Conservation (phyloP, 2,329 filamentous ascomycete species). For the Magnaporthales sp. region DNA sequence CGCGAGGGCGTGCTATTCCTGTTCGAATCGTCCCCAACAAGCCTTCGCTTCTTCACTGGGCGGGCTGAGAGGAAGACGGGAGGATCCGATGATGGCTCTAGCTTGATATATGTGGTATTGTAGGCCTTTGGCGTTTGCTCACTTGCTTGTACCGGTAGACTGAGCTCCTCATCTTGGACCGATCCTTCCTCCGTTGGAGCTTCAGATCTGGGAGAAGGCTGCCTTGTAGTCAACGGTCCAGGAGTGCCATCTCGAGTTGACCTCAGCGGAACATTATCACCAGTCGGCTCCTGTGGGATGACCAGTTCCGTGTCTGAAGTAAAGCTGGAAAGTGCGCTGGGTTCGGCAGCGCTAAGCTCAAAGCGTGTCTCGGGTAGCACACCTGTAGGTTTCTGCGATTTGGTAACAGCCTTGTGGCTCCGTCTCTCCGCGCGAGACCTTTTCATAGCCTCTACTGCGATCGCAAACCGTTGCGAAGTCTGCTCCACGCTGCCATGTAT, state of each 20-base stretch:
- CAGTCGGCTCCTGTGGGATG: neutral
- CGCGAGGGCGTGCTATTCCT: conserved; percentile 9
- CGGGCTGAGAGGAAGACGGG: conserved; percentile 43
- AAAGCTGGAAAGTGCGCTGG: neutral
- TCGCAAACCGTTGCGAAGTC: neutral
- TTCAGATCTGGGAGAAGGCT: neutral
- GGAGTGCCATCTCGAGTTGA: neutral
- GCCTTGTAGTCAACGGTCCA: neutral
- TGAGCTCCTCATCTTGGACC: neutral
- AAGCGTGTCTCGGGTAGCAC: no score
- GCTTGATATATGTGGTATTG: conserved; percentile 26
- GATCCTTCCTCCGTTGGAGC: neutral
- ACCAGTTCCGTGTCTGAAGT: neutral
- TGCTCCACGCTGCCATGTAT: neutral
- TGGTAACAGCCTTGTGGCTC: neutral
- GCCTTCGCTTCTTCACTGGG: conserved; percentile 37
- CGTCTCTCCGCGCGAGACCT: neutral
- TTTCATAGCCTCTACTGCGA: neutral
- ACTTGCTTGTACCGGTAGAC: neutral
- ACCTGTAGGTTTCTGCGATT: neutral
- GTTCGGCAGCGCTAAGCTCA: neutral
- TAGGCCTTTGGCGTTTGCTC: neutral
- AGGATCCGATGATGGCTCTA: conserved; percentile 44
- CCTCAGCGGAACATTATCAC: neutral
- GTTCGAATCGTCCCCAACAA: conserved; percentile 14